A percentile compares a stretch with the other conserved stretches of the same genome.
phyloP scores from a whole-genome alignment of 139 green algal species.

The Chlamydomonas incerta region DNA sequence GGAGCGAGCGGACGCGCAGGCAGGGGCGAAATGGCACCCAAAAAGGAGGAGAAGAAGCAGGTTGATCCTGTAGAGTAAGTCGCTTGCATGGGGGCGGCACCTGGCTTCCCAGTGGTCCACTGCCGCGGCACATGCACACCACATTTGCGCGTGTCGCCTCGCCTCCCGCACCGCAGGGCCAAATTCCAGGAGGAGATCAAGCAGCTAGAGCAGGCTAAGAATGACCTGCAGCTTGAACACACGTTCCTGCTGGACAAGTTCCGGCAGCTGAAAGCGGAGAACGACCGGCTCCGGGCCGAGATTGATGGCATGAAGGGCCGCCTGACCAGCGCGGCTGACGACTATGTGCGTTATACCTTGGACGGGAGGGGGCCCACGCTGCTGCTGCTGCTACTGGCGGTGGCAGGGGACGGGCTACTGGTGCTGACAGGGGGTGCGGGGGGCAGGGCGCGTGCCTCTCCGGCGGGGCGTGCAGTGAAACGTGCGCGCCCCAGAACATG shows the following conservation, averaged over 20 bases:
- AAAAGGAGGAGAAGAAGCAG: constrained; percentile 63
- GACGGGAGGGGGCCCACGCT: too few relatives aligned
- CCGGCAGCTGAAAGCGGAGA: constrained; percentile 63
- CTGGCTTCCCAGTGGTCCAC: neutral
- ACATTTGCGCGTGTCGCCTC: too few relatives aligned
- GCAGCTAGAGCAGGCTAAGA: constrained; percentile 49
- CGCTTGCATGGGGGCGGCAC: neutral
- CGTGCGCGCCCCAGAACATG: too few relatives aligned
- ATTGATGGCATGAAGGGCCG: constrained; percentile 53
- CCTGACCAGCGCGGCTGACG: constrained; percentile 65
- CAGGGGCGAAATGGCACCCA: constrained; percentile 1
- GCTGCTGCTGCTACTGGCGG: too few relatives aligned
- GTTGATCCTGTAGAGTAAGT: constrained; percentile 53
- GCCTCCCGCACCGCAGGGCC: constrained; percentile 33
- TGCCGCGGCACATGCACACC: constrained; percentile 1
- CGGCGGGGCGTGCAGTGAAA: too few relatives aligned
- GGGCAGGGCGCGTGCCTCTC: too few relatives aligned
- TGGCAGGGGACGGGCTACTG: too few relatives aligned
- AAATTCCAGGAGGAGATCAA: constrained; percentile 59
- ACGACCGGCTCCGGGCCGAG: constrained; percentile 62
- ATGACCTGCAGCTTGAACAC: constrained; percentile 66
- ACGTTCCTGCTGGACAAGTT: constrained; percentile 70
- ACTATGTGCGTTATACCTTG: constrained; percentile 79
- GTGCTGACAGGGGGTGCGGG: too few relatives aligned
- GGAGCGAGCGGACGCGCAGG: too few relatives aligned